Evolutionary conservation across 2,329 filamentous ascomycete species (phyloP), one percentile per base, ranked within the genome.

Genomic region (Bipolaris sorokiniana): DNA sequence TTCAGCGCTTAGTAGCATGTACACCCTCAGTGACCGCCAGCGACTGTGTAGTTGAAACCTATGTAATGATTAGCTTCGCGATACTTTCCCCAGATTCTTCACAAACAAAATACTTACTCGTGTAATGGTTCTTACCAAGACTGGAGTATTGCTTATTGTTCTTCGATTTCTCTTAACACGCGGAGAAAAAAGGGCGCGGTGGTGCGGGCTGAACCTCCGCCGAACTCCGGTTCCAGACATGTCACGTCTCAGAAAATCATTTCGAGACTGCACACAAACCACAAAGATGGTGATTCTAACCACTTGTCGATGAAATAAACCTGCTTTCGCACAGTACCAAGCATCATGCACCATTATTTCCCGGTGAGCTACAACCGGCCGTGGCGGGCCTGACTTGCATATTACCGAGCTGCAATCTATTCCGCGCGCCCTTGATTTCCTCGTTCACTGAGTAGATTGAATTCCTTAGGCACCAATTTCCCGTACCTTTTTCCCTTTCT

Each of bases 161-260:
- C 16, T 20, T 16, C 10, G 1, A 16, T 11, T 46, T 34, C 42
- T 33, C 26, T 33, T 33, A 33, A 34, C 28, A 31, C 13, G n/a
- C 11, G 26, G 10, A 46, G 10, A 34, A 33, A 16, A 33, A 16
- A 18, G n/a, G 5, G n/a, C 20, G 22, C 13, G 18, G 3, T 13
- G 38, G 10, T 26, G 7, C 15, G 28, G 37, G 54, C 37, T 48
- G 50, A 48, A 52, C 42, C 42, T 28, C 49, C 47, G 44, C 54
- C 49, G 52, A 51, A 65, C 53, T 45, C 26, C 40, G 50, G 52
- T 42, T 54, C 59, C 62, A 64, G 45, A 66, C 65, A 56, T 40
- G 51, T 54, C 47, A 28, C 38, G 65, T 68, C 65, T 65, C 65
- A 60, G 26, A 20, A 20, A n/a, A 42, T 36, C 23, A 33, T 34